These are phyloP conservation scores for Podila minutissima DNA, from an alignment of 192 early-diverging fungal species.

Conservation along the genomic window DNA sequence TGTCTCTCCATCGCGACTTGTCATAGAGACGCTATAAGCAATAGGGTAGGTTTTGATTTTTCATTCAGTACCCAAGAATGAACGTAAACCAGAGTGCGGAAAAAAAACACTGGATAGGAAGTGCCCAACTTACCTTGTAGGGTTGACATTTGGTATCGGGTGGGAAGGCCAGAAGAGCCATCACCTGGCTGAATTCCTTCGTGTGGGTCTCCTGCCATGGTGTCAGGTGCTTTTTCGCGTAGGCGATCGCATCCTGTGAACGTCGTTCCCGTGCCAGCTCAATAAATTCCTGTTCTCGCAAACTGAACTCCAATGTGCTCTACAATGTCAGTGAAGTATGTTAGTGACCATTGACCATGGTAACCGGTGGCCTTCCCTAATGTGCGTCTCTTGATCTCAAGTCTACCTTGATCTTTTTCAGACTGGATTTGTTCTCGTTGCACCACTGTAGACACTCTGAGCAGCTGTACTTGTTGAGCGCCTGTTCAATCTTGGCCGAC, in stretches of 20 bases:
- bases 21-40: conserved; percentile 70
- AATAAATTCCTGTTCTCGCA: conserved; percentile 94
- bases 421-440: conserved; percentile 85
- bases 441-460: conserved; percentile 94
- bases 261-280: conserved; percentile 80
- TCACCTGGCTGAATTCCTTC: conserved; percentile 87
- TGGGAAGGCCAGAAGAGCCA: conserved; percentile 88
- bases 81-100: neutral
- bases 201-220: conserved; percentile 80
- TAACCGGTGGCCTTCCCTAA: too few relatives aligned
- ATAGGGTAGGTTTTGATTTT: neutral
- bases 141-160: conserved; percentile 79
- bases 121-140: conserved; percentile 71
- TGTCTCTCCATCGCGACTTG: conserved; percentile 75
- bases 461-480: conserved; percentile 83
- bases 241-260: conserved; percentile 79
- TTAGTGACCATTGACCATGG: too few relatives aligned
- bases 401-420: conserved; percentile 89
- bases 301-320: conserved; percentile 97
- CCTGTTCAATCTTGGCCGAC: conserved; percentile 81
- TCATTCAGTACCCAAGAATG: neutral
- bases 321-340: conserved; percentile 31
- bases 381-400: neutral
- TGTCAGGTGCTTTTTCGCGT: conserved; percentile 87
- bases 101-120: neutral